Evolutionary conservation across 2,329 filamentous ascomycete species (phyloP).

Genomic region (Penicillium frequentans): DNA sequence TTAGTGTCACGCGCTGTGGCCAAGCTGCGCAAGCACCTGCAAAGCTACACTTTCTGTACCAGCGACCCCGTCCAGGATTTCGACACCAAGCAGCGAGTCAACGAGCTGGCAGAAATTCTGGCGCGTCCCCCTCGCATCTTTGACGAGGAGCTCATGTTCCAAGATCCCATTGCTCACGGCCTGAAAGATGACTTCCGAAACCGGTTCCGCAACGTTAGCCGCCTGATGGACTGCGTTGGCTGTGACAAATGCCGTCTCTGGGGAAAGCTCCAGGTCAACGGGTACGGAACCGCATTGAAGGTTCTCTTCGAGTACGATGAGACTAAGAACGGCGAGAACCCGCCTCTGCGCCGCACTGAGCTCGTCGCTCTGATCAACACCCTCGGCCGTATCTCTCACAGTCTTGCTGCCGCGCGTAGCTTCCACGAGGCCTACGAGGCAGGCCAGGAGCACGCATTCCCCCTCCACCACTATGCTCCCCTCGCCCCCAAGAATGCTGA

Average conservation of each 20-base stretch:
- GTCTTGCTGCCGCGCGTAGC: conserved; percentile 69
- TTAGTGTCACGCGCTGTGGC: conserved; percentile 88
- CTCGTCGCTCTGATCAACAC: conserved; percentile 79
- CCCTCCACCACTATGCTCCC: conserved; percentile 28
- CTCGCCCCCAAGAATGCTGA: conserved; percentile 22
- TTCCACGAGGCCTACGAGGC: conserved; percentile 60
- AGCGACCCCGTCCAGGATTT: conserved; percentile 78
- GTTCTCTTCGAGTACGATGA: conserved; percentile 92
- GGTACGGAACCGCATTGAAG: conserved; percentile 92
- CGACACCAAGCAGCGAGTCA: conserved; percentile 77
- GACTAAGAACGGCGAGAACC: conserved; percentile 49
- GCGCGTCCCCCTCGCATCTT: conserved; percentile 74
- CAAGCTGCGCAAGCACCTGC: conserved; percentile 80
- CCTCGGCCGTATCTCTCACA: conserved; percentile 80
- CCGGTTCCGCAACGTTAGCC: conserved; percentile 93
- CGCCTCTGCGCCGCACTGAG: no score
- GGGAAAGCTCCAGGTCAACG: conserved; percentile 94
- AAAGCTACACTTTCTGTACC: conserved; percentile 86
- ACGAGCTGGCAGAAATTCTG: conserved; percentile 70
- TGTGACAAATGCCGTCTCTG: conserved; percentile 98
- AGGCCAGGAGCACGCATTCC: conserved; percentile 33
- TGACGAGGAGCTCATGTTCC: conserved; percentile 94
- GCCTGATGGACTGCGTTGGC: conserved; percentile 97
- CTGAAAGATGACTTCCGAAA: conserved; percentile 97
- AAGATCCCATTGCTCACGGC: conserved; percentile 62